Base-by-base conservation (phyloP, 225 moss, liverwort and hornwort species). In the Physcomitrium patens region DNA sequence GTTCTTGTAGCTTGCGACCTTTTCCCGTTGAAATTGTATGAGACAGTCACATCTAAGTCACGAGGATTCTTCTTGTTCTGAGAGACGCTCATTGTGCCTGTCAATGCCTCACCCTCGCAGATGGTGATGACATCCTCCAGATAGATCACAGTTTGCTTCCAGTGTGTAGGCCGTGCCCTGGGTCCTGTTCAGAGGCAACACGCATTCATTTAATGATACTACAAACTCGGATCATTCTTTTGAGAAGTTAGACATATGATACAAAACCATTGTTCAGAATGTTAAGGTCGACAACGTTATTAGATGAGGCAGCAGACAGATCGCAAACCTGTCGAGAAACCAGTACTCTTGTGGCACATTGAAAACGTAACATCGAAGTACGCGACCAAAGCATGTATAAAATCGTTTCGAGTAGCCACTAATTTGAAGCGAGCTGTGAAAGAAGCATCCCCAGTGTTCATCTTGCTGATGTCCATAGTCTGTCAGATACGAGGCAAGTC, bases 131-230 rank as follows among this genome's bases (percentile, higher is more conserved):
- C 87, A 8, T 99, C 97, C 79, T 99, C 97, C 68, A 99, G 67
- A 68, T 99, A 99, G 94, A 99, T 93, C 27, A 99, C 97, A 54
- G 97, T 99, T 78, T 99, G 97, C 83, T 99, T 99, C 97, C 97
- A 99, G 73, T 99, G 97, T 18, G 97, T 99, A 7, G 97, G 91
- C 61, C 97, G 89, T 23, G 97, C 89, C 80, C 79, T 99, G 1
- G 97, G 97, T 64, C 97, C 97, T 97, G 77, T 28, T 18, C 9
- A 59, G 44, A 63, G 45, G 18, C 23, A 17, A 56, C 16, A 64
- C 24, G n/a, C 7, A 28, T 0, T 46, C 28, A 59, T 14, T 76
- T 20, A 61, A 51, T 44, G 67, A 0, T n/a, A 14, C n/a, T n/a
- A n/a, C n/a, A n/a, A n/a, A n/a, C n/a, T n/a, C n/a, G n/a, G 16